Percentiles rank a stretch among this genome's conserved stretches.
Evolutionary conservation across 2,329 filamentous ascomycete species (phyloP).

Genomic region (Coniochaeta prunicola): DNA sequence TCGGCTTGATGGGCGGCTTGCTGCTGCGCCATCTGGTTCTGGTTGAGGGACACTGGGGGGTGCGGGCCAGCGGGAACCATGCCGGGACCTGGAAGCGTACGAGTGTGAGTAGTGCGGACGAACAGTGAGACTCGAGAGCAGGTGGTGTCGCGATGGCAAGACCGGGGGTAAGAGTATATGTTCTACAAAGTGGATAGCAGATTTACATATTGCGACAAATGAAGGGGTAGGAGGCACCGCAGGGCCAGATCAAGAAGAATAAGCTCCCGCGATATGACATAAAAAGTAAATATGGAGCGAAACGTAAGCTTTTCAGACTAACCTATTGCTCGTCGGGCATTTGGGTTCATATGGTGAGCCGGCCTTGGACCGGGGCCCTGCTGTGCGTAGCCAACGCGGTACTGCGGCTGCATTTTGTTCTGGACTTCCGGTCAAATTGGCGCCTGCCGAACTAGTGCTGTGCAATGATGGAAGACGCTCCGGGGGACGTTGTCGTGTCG

Average conservation of each 20-base stretch:
- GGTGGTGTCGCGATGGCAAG: not conserved
- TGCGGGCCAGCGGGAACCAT: slow-evolving; percentile 46
- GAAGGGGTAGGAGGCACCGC: not conserved
- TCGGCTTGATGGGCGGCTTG: slow-evolving; percentile 44
- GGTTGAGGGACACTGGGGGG: slow-evolving; percentile 39
- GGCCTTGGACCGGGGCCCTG: slow-evolving; percentile 18
- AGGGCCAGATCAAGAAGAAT: not conserved
- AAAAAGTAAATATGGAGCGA: not conserved
- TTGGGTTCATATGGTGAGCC: not conserved
- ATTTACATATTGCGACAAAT: not conserved
- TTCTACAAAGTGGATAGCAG: not conserved
- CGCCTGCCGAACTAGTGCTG: slow-evolving; percentile 1
- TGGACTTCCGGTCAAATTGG: slow-evolving; percentile 1
- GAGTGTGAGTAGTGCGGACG: not conserved
- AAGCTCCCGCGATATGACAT: not conserved
- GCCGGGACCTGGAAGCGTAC: slow-evolving; percentile 30
- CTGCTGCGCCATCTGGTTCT: slow-evolving; percentile 45
- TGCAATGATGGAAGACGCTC: not conserved
- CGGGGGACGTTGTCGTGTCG: not conserved
- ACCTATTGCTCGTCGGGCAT: slow-evolving; percentile 2
- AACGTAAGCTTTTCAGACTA: slow-evolving; percentile 3
- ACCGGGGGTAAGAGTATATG: not conserved
- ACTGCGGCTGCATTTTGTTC: slow-evolving; percentile 44
- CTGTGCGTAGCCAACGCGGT: slow-evolving; percentile 39
- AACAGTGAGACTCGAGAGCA: not conserved